Base-by-base conservation (phyloP, 1,284 basidiomycete genomes). In the Leccinum angustisporum region DNA sequence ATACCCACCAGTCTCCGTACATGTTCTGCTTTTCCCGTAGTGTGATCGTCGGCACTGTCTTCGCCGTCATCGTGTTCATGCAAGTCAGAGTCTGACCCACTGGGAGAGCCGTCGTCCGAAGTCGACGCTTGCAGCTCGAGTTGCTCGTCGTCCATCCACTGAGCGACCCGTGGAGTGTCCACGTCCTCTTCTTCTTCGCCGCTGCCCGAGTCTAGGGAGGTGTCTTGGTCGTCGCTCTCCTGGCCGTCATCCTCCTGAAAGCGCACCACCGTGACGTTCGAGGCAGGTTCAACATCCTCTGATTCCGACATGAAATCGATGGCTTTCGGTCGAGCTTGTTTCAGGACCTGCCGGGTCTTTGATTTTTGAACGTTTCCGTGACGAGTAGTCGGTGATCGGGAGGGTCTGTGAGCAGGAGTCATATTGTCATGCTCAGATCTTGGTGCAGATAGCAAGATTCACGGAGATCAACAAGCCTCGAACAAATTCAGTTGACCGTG, bases 131-230 rank as follows among this genome's bases (percentile, higher is more conserved):
- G 72, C 38, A 65, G 66, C 48, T 74, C 73, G 55, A 72, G 64
- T 56, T 82, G 81, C 13, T 83, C 80, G 46, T 86, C 85, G 31
- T 83, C 85, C 14, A 82, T 78, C 82, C 85, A 88, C 62, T 83
- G 83, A 27, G 80, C 80, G 38, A 84, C 75, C 33, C 84, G 77
- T 4, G 82, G 81, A 3, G 77, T 78, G 66, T 85, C 83, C 1
- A 76, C 70, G 58, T 81, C 70, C 16, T 77, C 73, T 8, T 71
- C 66, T 4, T 61, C 66, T 4, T 61, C 48, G n/a, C 18, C 43
- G 43, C 43, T 46, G 18, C 6, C 43, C 5, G 43, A 46, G 43
- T 51, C 56, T 14, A 14, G 13, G 48, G n/a, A 10, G 34, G 16
- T 8, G 27, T 57, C 58, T 9, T 46, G 50, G 14, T 57, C 40